Evolutionary conservation across 2,329 filamentous ascomycete genomes (phyloP), one percentile per base, ranked within the genome.

Genomic region (Coniosporium tulheliwenetii): DNA sequence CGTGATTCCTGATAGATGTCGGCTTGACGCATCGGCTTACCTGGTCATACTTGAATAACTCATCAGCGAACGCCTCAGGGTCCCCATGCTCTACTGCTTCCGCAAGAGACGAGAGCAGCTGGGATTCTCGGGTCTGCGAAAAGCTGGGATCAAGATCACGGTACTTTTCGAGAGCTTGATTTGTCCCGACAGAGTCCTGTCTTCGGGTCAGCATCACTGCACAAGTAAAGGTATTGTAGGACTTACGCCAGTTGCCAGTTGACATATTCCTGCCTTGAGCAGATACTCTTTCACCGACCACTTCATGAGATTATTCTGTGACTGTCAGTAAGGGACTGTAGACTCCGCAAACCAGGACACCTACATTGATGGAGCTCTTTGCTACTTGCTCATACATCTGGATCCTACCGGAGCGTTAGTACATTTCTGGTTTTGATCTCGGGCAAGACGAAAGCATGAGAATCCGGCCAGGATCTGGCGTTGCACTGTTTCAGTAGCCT

Each of bases 241-340:
- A 40, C 46, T 29, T 58, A 66, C 65, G 42, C 65, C 69, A n/a
- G 72, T 71, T 41, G 75, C 77, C 32, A 96, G 71, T 58, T 93
- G 81, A 66, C 87, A 95, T 56, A 96, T 83, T 30, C 86, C 87
- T 1, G 85, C 85, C 66, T 95, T 94, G 54, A 96, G 72, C 54
- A 95, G 79, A 65, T 95, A 95, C 49, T 95, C 86, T 63, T 95
- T 96, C 47, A 96, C 85, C 38, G 77, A 85, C 75, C 85, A 93
- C 58, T 80, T 83, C 83, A 93, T 89, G 43, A 94, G 69, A 60
- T 93, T 91, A 68, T 93, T 95, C 19, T 26, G 19, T 7, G 19
- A 61, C 79, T 79, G 52, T 58, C 56, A 3, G 12, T 8, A n/a
- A 39, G 37, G 13, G 8, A 29, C n/a, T 29, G 15, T 3, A 9